Percentiles rank a stretch among this genome's conserved stretches.
These are phyloP conservation scores for Clavispora vitiphila DNA, from an alignment of 805 yeast species.

Conservation along the genomic window DNA sequence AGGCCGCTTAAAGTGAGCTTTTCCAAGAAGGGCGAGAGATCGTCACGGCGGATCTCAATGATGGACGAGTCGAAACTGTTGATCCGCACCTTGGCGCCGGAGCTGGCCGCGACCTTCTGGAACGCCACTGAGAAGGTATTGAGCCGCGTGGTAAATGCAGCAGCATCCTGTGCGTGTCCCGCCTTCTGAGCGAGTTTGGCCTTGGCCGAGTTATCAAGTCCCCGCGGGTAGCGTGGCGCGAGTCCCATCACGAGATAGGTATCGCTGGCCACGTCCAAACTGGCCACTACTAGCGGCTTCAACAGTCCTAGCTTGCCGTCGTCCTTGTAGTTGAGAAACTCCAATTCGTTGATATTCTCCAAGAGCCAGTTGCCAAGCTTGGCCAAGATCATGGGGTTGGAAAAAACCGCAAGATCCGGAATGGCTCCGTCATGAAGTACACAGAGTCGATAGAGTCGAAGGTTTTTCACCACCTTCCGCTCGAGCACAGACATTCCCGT, in stretches of 20 bases:
- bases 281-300: conserved; percentile 81
- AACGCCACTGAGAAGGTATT: conserved; percentile 90
- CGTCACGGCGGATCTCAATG: conserved; percentile 84
- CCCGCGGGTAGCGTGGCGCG: conserved; percentile 71
- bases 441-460: conserved; percentile 77
- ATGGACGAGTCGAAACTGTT: conserved; percentile 95
- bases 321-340: conserved; percentile 28
- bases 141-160: conserved; percentile 46
- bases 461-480: conserved; percentile 70
- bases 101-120: conserved; percentile 76
- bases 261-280: conserved; percentile 65
- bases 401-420: conserved; percentile 71
- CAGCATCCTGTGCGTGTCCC: conserved; percentile 21
- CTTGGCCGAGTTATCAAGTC: conserved; percentile 31
- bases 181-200: conserved; percentile 23
- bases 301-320: conserved; percentile 27
- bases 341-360: conserved; percentile 82
- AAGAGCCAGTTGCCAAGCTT: conserved; percentile 87
- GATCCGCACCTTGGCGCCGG: conserved; percentile 84
- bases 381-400: conserved; percentile 79
- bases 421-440: conserved; percentile 76
- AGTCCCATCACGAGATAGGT: conserved; percentile 86
- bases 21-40: conserved; percentile 82
- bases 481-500: conserved; percentile 90
- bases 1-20: conserved; percentile 70